Evolutionary conservation across 306 rosid species (phyloP), one percentile per base, ranked within the genome.

Genomic region (Amphicarpaea edgeworthii): DNA sequence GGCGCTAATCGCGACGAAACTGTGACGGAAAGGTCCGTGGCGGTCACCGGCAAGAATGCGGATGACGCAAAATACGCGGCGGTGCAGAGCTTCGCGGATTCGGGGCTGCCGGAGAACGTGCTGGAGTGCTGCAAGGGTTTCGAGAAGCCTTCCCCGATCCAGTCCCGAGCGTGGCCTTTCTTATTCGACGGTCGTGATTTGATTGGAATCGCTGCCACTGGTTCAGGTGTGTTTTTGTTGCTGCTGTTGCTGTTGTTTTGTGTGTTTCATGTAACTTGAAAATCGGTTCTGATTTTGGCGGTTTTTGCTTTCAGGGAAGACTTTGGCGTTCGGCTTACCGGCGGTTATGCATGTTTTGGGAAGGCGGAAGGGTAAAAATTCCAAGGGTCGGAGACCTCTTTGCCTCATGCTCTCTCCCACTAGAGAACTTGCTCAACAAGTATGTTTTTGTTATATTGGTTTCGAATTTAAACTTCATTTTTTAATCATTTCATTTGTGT

Each of bases 361-460:
- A 40, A 86, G 82, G 85, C 84, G 96, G 73, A 84, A 92, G 78
- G 83, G 82, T 7, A 92, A 86, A 77, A 81, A 55, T 62, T 61
- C 84, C 4, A 84, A 54, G 82, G 97, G 97, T 11, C 85, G 99
- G 55, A 86, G 20, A 55, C 99, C 99, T 38, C 93, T 95, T 8
- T 90, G 99, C 63, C 91, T 95, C 12, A 90, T 90, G 46, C 90
- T 95, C 15, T 91, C 99, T 20, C 99, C 99, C 11, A 95, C 99
- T 0, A 92, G 99, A 79, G 99, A 95, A 85, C 83, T 95, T 43
- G 99, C 99, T 79, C 97, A 89, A 47, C 99, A 95, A 80, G 99
- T 95, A 92, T 64, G 96, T 51, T 2, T 28, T 46, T 57, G 10
- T 62, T 59, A 21, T 0, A 8, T 8, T 34, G 68, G 17, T 65